Evolutionary conservation across 140 eudicot genomes (phyloP).

Genomic region (Cichorium intybus): DNA sequence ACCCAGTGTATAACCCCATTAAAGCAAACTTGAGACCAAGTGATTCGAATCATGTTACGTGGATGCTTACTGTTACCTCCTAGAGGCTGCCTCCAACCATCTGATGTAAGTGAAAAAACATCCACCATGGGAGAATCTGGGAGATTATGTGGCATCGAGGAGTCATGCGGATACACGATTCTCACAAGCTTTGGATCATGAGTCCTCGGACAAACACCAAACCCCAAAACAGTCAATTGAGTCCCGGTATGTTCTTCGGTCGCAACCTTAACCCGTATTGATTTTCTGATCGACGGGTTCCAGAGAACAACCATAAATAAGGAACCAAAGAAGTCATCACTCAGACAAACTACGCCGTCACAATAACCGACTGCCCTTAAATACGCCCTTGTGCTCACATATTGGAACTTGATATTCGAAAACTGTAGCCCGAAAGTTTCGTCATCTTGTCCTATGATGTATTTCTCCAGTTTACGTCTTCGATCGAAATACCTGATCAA

Average conservation of each 20-base stretch:
- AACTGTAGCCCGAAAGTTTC: constrained; percentile 25
- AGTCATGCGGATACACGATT: constrained; percentile 28
- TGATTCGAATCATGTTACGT: constrained; percentile 17
- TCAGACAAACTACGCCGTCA: constrained; percentile 51
- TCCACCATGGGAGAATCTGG: constrained; percentile 27
- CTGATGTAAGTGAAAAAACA: constrained; percentile 32
- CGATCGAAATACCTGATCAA: constrained; percentile 35
- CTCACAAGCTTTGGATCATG: constrained; percentile 53
- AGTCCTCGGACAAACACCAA: constrained; percentile 42
- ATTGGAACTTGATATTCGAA: constrained; percentile 24
- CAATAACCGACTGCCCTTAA: constrained; percentile 46
- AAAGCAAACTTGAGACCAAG: constrained; percentile 45
- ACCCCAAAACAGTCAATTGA: constrained; percentile 46
- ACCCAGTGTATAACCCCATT: constrained; percentile 60
- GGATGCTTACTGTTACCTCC: constrained; percentile 4
- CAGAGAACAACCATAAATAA: constrained; percentile 35
- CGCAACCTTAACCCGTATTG: constrained; percentile 17
- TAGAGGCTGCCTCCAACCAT: constrained; percentile 40
- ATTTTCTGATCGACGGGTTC: constrained; percentile 55
- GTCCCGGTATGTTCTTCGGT: constrained; percentile 6
- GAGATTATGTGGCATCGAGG: not conserved
- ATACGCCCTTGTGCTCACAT: constrained; percentile 38
- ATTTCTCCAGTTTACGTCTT: constrained; percentile 27
- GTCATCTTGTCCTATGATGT: constrained; percentile 19
- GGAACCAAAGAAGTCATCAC: constrained; percentile 41